Base-by-base conservation (phyloP, 2,329 filamentous ascomycete species). In the Waltergamsia citrina region DNA sequence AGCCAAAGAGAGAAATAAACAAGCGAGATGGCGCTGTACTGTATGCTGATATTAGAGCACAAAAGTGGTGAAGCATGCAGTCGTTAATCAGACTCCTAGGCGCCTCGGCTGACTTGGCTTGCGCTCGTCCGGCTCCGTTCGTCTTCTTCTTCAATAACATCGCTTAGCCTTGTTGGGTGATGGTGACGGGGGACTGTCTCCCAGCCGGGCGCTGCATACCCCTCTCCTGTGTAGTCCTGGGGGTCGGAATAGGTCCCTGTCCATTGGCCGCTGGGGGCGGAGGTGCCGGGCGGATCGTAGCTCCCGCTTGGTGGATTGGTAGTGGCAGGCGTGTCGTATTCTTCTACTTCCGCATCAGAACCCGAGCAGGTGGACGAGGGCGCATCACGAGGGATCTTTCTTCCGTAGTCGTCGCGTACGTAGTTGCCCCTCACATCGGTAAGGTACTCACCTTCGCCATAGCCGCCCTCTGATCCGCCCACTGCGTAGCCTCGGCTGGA, bases 71-170 rank as follows among this genome's bases (percentile, higher is more conserved):
- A 24, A 8, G n/a, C 8, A n/a, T n/a, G n/a, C n/a, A 24, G 22
- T 8, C 22, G 22, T 32, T 7, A 12, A n/a, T 32, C 30, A n/a
- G 19, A 14, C 15, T 6, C 3, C n/a, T 33, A 22, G 18, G 15
- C 14, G 12, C 33, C 33, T 12, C 71, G 69, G 49, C 72, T 77
- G 42, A 68, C 56, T 40, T 77, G 71, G 52, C 78, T 81, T 9
- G 77, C 78, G 44, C 81, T 84, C 11, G 81, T 85, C 16, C 82
- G 74, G 51, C 82, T 85, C 33, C 78, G 69, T 57, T 93, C 85
- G 44, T 92, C 85, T 42, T 93, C 81, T 50, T 86, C 86, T 50
- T 87, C 82, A 20, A 92, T 70, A 19, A 94, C 87, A 57, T 94
- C 87, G 54, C 86, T 94, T 41, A 94, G 64, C 37, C 88, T 68